These are phyloP conservation scores for Boletus rufocinnamomeus DNA, from an alignment of 768 basidiomycete species.

Conservation along the genomic window DNA sequence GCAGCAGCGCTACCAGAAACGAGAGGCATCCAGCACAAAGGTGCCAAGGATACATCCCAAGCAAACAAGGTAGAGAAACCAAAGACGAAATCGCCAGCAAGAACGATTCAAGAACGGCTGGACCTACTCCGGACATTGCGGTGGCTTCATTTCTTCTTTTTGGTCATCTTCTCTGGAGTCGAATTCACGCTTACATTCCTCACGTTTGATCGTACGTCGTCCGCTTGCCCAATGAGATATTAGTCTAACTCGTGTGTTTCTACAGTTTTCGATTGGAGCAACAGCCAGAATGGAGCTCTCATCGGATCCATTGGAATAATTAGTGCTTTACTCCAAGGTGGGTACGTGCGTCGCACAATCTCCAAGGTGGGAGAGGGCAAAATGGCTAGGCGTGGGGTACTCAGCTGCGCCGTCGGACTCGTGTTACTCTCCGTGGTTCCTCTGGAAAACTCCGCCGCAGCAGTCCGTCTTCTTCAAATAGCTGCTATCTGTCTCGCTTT, in stretches of 20 bases:
- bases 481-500: slow-evolving; percentile 87
- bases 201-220: slow-evolving; percentile 76
- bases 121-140: slow-evolving; percentile 59
- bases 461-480: slow-evolving; percentile 57
- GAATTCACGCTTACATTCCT: slow-evolving; percentile 97
- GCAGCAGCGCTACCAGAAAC: slow-evolving; percentile 83
- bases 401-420: slow-evolving; percentile 71
- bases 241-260: neutral
- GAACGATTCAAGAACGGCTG: slow-evolving; percentile 51
- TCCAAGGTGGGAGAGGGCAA: slow-evolving; percentile 74
- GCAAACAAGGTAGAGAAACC: slow-evolving; percentile 17
- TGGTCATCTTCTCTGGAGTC: slow-evolving; percentile 90
- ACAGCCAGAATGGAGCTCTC: slow-evolving; percentile 82
- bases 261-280: slow-evolving; percentile 85
- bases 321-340: slow-evolving; percentile 88
- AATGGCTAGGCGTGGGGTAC: slow-evolving; percentile 82
- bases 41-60: slow-evolving; percentile 23
- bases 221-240: neutral
- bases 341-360: slow-evolving; percentile 85
- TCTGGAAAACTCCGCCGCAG: slow-evolving; percentile 41
- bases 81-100: slow-evolving; percentile 17
- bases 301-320: slow-evolving; percentile 89
- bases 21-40: slow-evolving; percentile 43
- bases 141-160: slow-evolving; percentile 78
- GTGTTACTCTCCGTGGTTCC: slow-evolving; percentile 74